These are phyloP conservation scores for Crithidia fasciculata DNA, from an alignment of 208 protist genomes.

Conservation along the genomic window DNA sequence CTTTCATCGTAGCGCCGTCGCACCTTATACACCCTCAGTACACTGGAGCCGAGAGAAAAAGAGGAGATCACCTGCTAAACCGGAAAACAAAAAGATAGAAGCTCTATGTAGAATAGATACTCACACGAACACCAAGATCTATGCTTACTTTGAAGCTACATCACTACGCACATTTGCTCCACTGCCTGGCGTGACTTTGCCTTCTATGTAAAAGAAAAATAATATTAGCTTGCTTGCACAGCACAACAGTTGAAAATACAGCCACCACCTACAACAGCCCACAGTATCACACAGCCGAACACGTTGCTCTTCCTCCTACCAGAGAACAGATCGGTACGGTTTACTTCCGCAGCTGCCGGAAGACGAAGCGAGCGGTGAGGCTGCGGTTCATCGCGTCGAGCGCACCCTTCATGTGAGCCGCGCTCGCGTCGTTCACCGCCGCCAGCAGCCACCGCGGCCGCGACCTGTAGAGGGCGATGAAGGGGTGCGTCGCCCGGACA, in stretches of 20 bases:
- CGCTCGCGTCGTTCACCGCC: conserved; percentile 74
- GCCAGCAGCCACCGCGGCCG: conserved; percentile 64
- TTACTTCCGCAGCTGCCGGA: conserved; percentile 26
- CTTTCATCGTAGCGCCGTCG: no score
- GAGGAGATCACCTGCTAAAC: not conserved
- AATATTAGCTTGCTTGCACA: not conserved
- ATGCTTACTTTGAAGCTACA: not conserved
- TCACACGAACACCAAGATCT: not conserved
- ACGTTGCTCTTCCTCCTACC: no score
- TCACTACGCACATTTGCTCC: not conserved
- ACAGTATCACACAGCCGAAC: no score
- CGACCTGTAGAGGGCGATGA: conserved; percentile 56
- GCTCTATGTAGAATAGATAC: not conserved
- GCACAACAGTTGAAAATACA: not conserved
- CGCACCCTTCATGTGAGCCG: conserved; percentile 65
- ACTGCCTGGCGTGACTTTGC: not conserved
- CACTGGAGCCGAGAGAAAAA: not conserved
- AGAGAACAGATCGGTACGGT: not conserved
- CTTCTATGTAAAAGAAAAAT: not conserved
- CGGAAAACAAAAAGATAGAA: not conserved
- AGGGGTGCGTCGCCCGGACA: conserved; percentile 49
- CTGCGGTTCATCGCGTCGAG: conserved; percentile 69
- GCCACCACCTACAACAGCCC: no score
- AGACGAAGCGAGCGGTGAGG: conserved; percentile 64
- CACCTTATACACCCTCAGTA: no score